Conservation (phyloP, 2,329 filamentous ascomycete genomes). For the Penicillium sp. region DNA sequence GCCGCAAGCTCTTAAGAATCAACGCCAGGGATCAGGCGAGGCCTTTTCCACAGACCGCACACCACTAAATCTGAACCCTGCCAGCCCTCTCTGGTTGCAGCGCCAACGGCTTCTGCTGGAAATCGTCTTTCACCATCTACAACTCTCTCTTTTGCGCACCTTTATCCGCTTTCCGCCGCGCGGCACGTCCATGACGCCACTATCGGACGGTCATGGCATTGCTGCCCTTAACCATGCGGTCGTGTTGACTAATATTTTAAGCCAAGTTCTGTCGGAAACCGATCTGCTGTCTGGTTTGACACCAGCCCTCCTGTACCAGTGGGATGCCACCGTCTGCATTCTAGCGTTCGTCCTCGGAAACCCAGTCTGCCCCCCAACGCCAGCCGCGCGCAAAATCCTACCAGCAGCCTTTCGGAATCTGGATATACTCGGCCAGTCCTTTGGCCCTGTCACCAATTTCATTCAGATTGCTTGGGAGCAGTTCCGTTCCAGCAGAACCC, state of each 20-base stretch:
- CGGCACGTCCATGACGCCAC: no score
- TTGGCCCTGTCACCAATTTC: no score
- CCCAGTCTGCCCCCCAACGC: conserved; percentile 14
- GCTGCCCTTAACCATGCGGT: no score
- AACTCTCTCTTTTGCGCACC: no score
- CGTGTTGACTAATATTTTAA: no score
- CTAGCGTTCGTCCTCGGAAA: conserved; percentile 39
- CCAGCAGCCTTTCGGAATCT: no score
- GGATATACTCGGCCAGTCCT: no score
- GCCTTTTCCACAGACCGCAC: conserved; percentile 46
- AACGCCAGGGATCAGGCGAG: conserved; percentile 34
- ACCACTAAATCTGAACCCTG: conserved; percentile 37
- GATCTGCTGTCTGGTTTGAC: conserved; percentile 29
- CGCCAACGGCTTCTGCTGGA: conserved; percentile 48
- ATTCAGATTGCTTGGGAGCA: no score
- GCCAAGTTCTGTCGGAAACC: not conserved
- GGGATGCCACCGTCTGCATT: conserved; percentile 38
- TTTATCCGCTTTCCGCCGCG: no score
- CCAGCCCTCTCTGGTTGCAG: conserved; percentile 46
- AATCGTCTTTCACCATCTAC: conserved; percentile 42
- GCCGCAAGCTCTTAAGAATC: conserved; percentile 43
- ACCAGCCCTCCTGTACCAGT: conserved; percentile 33
- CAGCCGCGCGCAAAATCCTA: not conserved
- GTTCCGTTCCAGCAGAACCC: no score
- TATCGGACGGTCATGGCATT: no score